phyloP scores from a whole-genome alignment of 2,329 filamentous ascomycete species.

The Fusarium buharicum region DNA sequence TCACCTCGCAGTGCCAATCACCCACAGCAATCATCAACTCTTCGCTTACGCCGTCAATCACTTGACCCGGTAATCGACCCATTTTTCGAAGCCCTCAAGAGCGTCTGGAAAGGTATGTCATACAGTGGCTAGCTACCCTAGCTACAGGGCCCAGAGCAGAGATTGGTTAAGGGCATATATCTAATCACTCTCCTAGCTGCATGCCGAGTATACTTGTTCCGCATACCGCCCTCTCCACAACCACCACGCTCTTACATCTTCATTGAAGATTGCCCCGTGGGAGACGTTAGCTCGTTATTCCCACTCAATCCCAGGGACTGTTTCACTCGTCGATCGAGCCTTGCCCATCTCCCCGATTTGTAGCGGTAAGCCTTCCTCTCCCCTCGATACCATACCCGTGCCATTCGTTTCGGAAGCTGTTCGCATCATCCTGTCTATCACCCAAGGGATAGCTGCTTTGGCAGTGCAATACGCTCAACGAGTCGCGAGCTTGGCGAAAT shows the following conservation, averaged over 20 bases:
- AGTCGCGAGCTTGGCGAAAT: slow-evolving; percentile 34
- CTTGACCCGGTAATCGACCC: slow-evolving; percentile 18
- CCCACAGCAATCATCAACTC: slow-evolving; percentile 15
- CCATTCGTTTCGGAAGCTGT: slow-evolving; percentile 33
- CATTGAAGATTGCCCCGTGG: slow-evolving; percentile 61
- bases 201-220: slow-evolving; percentile 50
- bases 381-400: slow-evolving; percentile 39
- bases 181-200: slow-evolving; percentile 51
- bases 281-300: slow-evolving; percentile 74
- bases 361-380: slow-evolving; percentile 62
- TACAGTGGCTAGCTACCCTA: too few species aligned
- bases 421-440: slow-evolving; percentile 43
- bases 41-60: slow-evolving; percentile 15
- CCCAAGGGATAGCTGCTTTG: slow-evolving; percentile 43
- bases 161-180: slow-evolving; percentile 31
- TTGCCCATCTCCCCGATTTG: slow-evolving; percentile 53
- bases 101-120: slow-evolving; percentile 45
- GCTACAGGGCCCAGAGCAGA: slow-evolving; percentile 14
- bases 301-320: slow-evolving; percentile 60
- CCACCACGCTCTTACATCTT: slow-evolving; percentile 53
- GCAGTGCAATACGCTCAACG: slow-evolving; percentile 1
- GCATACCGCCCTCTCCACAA: slow-evolving; percentile 55
- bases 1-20: slow-evolving; percentile 11
- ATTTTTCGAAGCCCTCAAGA: slow-evolving; percentile 23
- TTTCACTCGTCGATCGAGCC: slow-evolving; percentile 59